Evolutionary conservation across 345 rosid species (phyloP).

Genomic region (Jatropha curcas): DNA sequence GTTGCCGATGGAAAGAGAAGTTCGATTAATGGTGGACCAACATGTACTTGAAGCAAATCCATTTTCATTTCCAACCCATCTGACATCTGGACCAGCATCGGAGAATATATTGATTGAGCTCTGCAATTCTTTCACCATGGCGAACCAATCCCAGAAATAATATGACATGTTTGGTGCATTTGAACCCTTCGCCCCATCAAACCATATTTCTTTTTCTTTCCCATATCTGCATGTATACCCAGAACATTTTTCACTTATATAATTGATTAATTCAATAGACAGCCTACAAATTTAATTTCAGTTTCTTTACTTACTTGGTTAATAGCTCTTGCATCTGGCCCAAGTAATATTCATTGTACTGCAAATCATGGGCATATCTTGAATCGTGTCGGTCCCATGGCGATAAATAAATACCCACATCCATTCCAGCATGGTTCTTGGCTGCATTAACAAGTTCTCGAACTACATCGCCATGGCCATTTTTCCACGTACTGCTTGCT

Average conservation of each 20-base stretch:
- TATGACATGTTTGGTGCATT: constrained; percentile 64
- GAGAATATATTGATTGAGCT: constrained; percentile 69
- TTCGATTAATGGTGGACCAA: constrained; percentile 71
- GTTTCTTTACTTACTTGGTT: constrained; percentile 34
- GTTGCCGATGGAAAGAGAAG: constrained; percentile 62
- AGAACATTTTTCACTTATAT: not conserved
- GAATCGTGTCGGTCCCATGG: constrained; percentile 78
- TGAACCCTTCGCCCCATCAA: constrained; percentile 68
- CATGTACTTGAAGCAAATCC: constrained; percentile 60
- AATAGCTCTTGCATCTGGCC: constrained; percentile 75
- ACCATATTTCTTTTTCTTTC: constrained; percentile 69
- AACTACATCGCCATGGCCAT: constrained; percentile 65
- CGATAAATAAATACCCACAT: constrained; percentile 61
- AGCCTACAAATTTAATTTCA: not conserved
- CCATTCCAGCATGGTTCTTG: constrained; percentile 39
- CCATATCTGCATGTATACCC: constrained; percentile 43
- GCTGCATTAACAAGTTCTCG: constrained; percentile 51
- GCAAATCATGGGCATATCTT: constrained; percentile 57
- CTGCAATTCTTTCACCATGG: constrained; percentile 74
- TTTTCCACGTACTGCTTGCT: constrained; percentile 53
- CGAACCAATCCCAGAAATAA: constrained; percentile 67
- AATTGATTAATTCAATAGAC: not conserved
- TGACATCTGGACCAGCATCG: constrained; percentile 69
- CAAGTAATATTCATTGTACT: constrained; percentile 66
- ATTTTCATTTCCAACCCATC: constrained; percentile 70